A percentile compares a stretch with the other conserved stretches of the same genome.
These are phyloP conservation scores for Ogataea parapolymorpha DNA, from an alignment of 805 yeast species.

Conservation along the genomic window DNA sequence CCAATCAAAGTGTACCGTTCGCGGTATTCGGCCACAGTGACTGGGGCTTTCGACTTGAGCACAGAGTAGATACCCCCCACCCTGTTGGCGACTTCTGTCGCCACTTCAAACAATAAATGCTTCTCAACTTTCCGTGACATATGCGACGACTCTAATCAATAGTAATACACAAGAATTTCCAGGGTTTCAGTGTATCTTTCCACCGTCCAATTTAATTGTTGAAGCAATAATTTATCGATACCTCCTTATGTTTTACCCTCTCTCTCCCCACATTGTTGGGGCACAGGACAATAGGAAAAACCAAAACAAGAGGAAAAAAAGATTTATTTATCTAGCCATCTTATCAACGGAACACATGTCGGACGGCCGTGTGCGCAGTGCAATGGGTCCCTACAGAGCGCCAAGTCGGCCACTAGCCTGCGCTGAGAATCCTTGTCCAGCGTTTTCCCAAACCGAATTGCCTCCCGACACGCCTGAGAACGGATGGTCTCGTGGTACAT, in stretches of 20 bases:
- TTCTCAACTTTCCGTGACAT: constrained; percentile 85
- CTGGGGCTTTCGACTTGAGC: constrained; percentile 93
- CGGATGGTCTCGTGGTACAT: constrained; percentile 49
- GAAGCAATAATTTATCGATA: constrained; percentile 2
- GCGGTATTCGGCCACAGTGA: constrained; percentile 89
- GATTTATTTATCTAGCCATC: constrained; percentile 1
- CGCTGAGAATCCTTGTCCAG: constrained; percentile 44
- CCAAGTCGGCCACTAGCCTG: constrained; percentile 39
- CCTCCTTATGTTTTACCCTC: constrained; percentile 9
- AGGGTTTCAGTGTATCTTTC: not conserved
- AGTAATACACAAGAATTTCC: constrained; percentile 1
- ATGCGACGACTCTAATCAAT: constrained; percentile 4
- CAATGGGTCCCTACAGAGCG: constrained; percentile 57
- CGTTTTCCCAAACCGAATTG: constrained; percentile 68
- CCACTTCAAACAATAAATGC: constrained; percentile 87
- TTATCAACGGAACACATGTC: constrained; percentile 51
- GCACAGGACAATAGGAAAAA: not conserved
- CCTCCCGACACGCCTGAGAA: constrained; percentile 62
- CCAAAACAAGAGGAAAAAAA: constrained; percentile 1
- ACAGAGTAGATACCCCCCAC: constrained; percentile 98
- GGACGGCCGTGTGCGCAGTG: constrained; percentile 90
- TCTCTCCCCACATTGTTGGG: constrained; percentile 5
- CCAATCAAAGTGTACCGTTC: constrained; percentile 86
- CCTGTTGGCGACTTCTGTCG: constrained; percentile 96
- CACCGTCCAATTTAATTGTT: not conserved